Evolutionary conservation across 345 rosid genomes (phyloP), one percentile per base, ranked within the genome.

Genomic region (Carallia brachiata): DNA sequence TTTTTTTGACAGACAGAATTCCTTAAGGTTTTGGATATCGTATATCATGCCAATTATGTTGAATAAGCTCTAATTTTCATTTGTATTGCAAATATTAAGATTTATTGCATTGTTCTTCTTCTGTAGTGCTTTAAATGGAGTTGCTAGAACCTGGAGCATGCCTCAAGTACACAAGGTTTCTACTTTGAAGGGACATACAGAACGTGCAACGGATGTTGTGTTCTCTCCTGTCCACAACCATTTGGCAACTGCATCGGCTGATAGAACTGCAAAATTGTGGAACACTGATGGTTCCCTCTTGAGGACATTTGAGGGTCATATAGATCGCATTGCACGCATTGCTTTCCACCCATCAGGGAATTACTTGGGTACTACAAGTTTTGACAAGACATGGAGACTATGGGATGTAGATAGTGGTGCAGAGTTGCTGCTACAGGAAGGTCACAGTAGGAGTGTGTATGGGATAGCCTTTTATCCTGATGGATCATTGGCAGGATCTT

Each of bases 161-260:
- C 97, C 97, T 56, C 83, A 80, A 73, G 82, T 92, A 66, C 79
- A 60, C 28, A 84, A 73, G 79, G 77, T 84, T 67, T 85, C 84
- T 57, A 63, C 87, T 63, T 75, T 96, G 76, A 96, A 89, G 81
- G 96, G 96, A 37, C 98, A 96, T 84, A 86, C 82, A 30, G 98
- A 89, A 79, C 96, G 96, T 55, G 92, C 89, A 63, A 90, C 98
- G 36, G 99, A 96, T 81, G 90, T 96, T 67, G 85, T 84, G 39
- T 96, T 96, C 79, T 96, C 97, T 61, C 96, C 95, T 18, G 82
- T 83, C 72, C 78, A 84, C 68, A 79, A 84, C 78, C 80, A 55
- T 73, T 70, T 92, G 75, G 99, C 98, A 34, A 92, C 99, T 83
- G 97, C 95, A 36, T 90, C 99, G 34, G 98, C 97, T 86, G 99